Percentiles rank a stretch among this genome's conserved stretches.
These are phyloP conservation scores for Tranzscheliella williamsii DNA, from an alignment of 1,284 basidiomycete species.

Conservation along the genomic window DNA sequence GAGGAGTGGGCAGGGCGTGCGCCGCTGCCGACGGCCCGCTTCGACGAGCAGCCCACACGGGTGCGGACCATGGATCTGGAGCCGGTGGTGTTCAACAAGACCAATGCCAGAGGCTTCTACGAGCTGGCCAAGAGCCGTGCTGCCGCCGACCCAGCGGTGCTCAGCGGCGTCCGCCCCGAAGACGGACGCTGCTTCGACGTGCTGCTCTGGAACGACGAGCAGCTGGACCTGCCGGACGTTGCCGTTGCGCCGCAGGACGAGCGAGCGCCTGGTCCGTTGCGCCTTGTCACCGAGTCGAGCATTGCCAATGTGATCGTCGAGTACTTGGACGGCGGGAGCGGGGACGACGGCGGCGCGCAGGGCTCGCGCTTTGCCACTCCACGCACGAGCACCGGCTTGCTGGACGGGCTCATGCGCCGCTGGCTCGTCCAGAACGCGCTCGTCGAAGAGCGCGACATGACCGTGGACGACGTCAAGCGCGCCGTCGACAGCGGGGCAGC, in stretches of 20 bases:
- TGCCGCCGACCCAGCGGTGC: constrained; percentile 21
- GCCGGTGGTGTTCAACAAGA: constrained; percentile 44
- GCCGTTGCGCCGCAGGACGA: neutral
- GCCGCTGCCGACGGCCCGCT: constrained; percentile 14
- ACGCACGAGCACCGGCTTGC: constrained; percentile 17
- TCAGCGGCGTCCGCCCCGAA: constrained; percentile 22
- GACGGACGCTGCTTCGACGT: constrained; percentile 35
- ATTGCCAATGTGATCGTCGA: constrained; percentile 35
- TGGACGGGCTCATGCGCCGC: constrained; percentile 30
- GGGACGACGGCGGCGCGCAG: neutral
- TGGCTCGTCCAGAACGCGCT: constrained; percentile 25
- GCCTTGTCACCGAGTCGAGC: constrained; percentile 31
- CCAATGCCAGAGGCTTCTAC: constrained; percentile 34
- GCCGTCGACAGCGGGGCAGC: constrained; percentile 6
- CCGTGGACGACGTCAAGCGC: constrained; percentile 10
- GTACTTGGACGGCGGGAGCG: neutral
- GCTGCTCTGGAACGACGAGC: constrained; percentile 37
- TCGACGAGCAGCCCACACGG: constrained; percentile 22
- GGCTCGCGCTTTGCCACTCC: constrained; percentile 29
- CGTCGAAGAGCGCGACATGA: constrained; percentile 18
- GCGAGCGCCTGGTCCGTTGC: neutral
- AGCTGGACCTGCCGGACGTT: constrained; percentile 4
- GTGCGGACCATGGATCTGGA: constrained; percentile 32
- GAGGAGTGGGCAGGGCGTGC: neutral
- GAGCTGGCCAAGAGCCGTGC: constrained; percentile 31